These are phyloP conservation scores for Metschnikowia anglica DNA, from an alignment of 805 yeast species.

Conservation along the genomic window DNA sequence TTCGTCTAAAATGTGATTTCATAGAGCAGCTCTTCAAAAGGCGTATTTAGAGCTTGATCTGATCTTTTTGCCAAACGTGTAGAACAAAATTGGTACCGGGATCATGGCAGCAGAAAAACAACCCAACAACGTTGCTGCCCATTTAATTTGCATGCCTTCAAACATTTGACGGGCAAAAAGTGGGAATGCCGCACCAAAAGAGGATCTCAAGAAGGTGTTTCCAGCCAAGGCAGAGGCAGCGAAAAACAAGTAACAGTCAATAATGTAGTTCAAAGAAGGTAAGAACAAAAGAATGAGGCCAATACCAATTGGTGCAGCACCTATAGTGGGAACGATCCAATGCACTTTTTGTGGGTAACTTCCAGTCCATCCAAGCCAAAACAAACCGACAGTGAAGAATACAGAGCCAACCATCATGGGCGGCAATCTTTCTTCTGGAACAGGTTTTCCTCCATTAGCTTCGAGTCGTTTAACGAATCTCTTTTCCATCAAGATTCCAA, in stretches of 20 bases:
- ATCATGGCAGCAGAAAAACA: constrained; percentile 54
- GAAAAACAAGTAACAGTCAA: constrained; percentile 65
- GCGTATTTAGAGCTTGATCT: constrained; percentile 55
- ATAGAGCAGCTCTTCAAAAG: constrained; percentile 11
- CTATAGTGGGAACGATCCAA: constrained; percentile 55
- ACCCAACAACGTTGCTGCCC: constrained; percentile 78
- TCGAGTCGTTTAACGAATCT: constrained; percentile 46
- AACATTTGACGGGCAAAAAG: constrained; percentile 74
- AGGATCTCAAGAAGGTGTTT: constrained; percentile 67
- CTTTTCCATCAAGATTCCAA: constrained; percentile 55
- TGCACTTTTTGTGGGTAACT: constrained; percentile 21
- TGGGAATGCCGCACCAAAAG: constrained; percentile 65
- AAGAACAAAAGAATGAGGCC: constrained; percentile 60
- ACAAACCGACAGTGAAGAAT: constrained; percentile 19
- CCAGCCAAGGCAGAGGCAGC: constrained; percentile 58
- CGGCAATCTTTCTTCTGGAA: constrained; percentile 25
- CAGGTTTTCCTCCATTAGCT: constrained; percentile 20
- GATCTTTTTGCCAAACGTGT: constrained; percentile 44
- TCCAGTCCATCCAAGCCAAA: constrained; percentile 25
- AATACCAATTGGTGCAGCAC: constrained; percentile 56
- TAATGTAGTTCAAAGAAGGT: constrained; percentile 65
- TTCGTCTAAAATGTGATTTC: no score
- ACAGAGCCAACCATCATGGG: constrained; percentile 23
- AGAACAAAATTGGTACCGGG: constrained; percentile 69
- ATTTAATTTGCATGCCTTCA: constrained; percentile 61